Percentiles rank a stretch among this genome's conserved stretches.
Evolutionary conservation across 805 yeast species (phyloP).

Genomic region (Ogataea paradorogensis): DNA sequence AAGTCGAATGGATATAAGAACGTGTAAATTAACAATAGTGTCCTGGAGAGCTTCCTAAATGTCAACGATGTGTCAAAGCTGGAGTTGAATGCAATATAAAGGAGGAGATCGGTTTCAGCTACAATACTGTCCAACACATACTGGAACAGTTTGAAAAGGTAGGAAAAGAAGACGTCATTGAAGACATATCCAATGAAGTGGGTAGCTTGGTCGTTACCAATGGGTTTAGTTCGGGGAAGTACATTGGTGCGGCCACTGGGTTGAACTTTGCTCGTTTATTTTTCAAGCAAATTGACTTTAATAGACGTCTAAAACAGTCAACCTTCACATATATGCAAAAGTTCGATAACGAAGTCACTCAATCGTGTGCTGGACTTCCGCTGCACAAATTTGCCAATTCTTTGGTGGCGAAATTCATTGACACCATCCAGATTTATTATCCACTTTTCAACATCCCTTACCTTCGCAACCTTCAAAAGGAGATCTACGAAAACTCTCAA

Average conservation of each 20-base stretch:
- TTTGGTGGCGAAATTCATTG: slow-evolving; percentile 19
- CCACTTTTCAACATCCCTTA: slow-evolving; percentile 19
- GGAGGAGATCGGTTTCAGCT: slow-evolving; percentile 22
- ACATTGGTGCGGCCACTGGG: slow-evolving; percentile 30
- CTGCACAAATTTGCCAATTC: slow-evolving; percentile 13
- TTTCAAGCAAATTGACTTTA: slow-evolving; percentile 21
- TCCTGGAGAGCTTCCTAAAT: slow-evolving; percentile 23
- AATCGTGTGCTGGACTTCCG: slow-evolving; percentile 25
- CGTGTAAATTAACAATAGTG: slow-evolving; percentile 18
- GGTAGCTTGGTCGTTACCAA: slow-evolving; percentile 24
- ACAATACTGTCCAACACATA: slow-evolving; percentile 21
- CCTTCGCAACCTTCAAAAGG: slow-evolving; percentile 8
- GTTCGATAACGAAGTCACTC: slow-evolving; percentile 19
- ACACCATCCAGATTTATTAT: slow-evolving; percentile 19
- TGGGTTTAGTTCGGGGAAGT: slow-evolving; percentile 19
- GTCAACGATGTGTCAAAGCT: slow-evolving; percentile 21
- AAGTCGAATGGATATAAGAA: slow-evolving; percentile 10
- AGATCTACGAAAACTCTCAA: slow-evolving; percentile 15
- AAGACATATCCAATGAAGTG: slow-evolving; percentile 25
- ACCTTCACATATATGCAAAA: slow-evolving; percentile 11
- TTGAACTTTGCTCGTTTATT: slow-evolving; percentile 24
- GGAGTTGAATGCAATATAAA: slow-evolving; percentile 19
- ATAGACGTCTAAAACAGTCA: slow-evolving; percentile 13
- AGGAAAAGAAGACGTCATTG: slow-evolving; percentile 18
- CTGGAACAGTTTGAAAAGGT: slow-evolving; percentile 13